Evolutionary conservation across 1,284 basidiomycete species (phyloP).

Genomic region (Moesziomyces globuligerus): DNA sequence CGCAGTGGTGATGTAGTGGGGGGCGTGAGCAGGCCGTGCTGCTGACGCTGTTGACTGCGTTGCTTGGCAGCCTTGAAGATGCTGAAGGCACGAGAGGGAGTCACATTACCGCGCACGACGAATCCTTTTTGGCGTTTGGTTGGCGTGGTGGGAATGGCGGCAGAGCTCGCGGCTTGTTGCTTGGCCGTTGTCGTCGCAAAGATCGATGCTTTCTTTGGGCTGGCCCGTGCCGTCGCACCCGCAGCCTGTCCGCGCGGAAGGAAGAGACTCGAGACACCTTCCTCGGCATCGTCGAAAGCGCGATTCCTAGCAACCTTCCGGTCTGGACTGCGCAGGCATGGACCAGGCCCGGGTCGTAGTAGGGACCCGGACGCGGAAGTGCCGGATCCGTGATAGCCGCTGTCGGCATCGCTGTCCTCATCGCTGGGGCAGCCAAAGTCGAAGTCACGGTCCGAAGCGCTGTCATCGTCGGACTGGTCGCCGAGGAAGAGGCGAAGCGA

Average conservation of each 20-base stretch:
- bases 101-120: slow-evolving; percentile 54
- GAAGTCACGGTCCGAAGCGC: slow-evolving; percentile 12
- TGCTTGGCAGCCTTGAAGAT: slow-evolving; percentile 42
- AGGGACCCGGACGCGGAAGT: slow-evolving; percentile 2
- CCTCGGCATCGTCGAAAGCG: slow-evolving; percentile 11
- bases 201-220: slow-evolving; percentile 18
- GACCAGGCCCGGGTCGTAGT: slow-evolving; percentile 17
- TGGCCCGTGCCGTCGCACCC: neutral
- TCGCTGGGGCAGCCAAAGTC: neutral
- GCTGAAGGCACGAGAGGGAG: slow-evolving; percentile 49
- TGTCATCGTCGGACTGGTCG: slow-evolving; percentile 34
- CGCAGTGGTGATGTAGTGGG: slow-evolving; percentile 33
- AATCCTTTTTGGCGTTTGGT: slow-evolving; percentile 37
- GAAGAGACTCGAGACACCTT: neutral
- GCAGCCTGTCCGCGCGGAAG: neutral
- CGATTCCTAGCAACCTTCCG: neutral
- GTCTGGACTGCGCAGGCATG: neutral
- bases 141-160: slow-evolving; percentile 29
- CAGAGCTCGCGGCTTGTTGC: slow-evolving; percentile 15
- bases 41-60: slow-evolving; percentile 27
- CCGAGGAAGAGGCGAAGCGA: slow-evolving; percentile 43
- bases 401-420: slow-evolving; percentile 12
- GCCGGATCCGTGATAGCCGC: too few relatives aligned
- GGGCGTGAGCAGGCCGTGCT: slow-evolving; percentile 45
- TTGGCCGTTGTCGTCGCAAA: slow-evolving; percentile 7